phyloP scores from a whole-genome alignment of 768 basidiomycete genomes.

The Boletus vinaceobasis region DNA sequence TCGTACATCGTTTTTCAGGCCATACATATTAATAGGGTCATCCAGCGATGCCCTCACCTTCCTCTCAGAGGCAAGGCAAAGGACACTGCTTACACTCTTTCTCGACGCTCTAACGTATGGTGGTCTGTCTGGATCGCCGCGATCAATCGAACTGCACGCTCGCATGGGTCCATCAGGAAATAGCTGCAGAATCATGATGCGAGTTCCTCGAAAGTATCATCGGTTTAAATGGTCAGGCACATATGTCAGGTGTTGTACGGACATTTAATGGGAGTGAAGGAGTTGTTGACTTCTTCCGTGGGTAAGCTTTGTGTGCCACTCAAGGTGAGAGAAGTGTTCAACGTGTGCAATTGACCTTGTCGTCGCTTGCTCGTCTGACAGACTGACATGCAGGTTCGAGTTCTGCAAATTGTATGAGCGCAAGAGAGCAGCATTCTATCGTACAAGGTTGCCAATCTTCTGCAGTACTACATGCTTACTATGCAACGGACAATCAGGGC shows the following conservation, averaged over 20 bases:
- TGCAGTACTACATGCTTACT: constrained; percentile 91
- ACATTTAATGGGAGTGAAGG: constrained; percentile 54
- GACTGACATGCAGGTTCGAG: constrained; percentile 54
- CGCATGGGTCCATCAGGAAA: constrained; percentile 97
- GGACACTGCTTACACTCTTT: constrained; percentile 77
- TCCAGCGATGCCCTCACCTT: constrained; percentile 68
- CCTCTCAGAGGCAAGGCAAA: constrained; percentile 80
- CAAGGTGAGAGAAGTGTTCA: constrained; percentile 48
- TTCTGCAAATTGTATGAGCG: constrained; percentile 87
- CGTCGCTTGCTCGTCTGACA: background rate
- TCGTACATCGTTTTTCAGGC: background rate
- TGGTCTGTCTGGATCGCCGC: constrained; percentile 76
- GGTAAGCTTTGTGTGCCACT: constrained; percentile 86
- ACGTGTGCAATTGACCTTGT: background rate
- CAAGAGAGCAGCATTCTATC: constrained; percentile 92
- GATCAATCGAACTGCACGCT: constrained; percentile 97
- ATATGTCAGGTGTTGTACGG: constrained; percentile 77
- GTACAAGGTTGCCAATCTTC: constrained; percentile 90
- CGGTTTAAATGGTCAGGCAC: constrained; percentile 45
- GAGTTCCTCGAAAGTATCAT: constrained; percentile 92
- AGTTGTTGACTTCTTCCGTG: constrained; percentile 78
- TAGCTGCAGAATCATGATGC: constrained; percentile 90
- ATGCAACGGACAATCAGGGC: constrained; percentile 91
- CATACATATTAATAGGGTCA: background rate
- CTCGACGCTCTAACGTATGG: constrained; percentile 86